Evolutionary conservation across 495 filamentous ascomycete genomes (phyloP).

Genomic region (Penicillium cosmopolitanum): DNA sequence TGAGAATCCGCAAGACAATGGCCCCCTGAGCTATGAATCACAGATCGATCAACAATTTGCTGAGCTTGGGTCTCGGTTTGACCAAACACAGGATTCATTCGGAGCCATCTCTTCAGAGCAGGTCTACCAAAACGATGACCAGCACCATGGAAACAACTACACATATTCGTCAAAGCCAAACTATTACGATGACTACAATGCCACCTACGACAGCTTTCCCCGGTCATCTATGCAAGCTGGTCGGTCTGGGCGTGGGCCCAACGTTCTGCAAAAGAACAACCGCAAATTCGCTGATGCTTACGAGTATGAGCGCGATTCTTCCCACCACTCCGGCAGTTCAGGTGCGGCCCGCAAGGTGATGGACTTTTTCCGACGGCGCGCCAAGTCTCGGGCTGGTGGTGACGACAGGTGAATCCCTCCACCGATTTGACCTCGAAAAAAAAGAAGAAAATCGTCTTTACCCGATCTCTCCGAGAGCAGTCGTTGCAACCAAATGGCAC

Average conservation of each 20-base stretch:
- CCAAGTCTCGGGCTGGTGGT: slow-evolving; percentile 72
- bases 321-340: slow-evolving; percentile 77
- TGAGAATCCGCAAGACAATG: slow-evolving; percentile 7
- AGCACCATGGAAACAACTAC: slow-evolving; percentile 42
- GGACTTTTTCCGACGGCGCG: slow-evolving; percentile 93
- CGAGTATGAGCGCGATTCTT: slow-evolving; percentile 68
- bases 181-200: slow-evolving; percentile 50
- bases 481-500: slow-evolving; percentile 20
- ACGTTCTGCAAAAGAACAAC: slow-evolving; percentile 78
- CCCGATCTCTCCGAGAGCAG: slow-evolving; percentile 14
- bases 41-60: slow-evolving; percentile 53
- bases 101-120: slow-evolving; percentile 39
- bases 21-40: slow-evolving; percentile 44
- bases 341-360: slow-evolving; percentile 90
- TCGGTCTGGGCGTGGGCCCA: slow-evolving; percentile 51
- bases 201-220: slow-evolving; percentile 41
- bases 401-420: slow-evolving; percentile 44
- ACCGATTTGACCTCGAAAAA: background rate
- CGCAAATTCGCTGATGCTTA: slow-evolving; percentile 90
- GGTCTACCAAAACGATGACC: slow-evolving; percentile 37
- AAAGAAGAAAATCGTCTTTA: slow-evolving; percentile 12
- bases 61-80: slow-evolving; percentile 40
- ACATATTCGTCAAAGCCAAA: slow-evolving; percentile 48
- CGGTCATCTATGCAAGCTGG: slow-evolving; percentile 47
- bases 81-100: slow-evolving; percentile 37